These are phyloP conservation scores for Ilex aquifolium DNA, from an alignment of 257 asterid species.

Conservation along the genomic window DNA sequence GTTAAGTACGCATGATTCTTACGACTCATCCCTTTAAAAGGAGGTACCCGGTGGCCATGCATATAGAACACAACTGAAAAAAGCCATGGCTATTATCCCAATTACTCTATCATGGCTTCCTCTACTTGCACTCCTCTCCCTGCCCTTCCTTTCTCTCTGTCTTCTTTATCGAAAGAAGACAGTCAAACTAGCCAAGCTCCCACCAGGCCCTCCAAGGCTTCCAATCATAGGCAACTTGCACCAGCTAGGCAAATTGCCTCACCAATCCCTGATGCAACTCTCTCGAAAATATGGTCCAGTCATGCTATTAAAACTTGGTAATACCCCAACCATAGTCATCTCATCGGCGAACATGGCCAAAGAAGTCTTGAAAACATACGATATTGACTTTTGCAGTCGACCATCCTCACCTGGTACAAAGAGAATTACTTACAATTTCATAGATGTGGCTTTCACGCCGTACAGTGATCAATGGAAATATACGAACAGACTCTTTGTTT, in stretches of 20 bases:
- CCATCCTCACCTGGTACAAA: neutral
- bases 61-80: no score
- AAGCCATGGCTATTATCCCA: no score
- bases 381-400: slow-evolving; percentile 15
- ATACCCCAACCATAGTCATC: slow-evolving; percentile 16
- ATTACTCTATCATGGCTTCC: no score
- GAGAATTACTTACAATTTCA: slow-evolving; percentile 4
- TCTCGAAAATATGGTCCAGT: slow-evolving; percentile 17
- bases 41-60: no score
- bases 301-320: slow-evolving; percentile 21
- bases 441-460: slow-evolving; percentile 9
- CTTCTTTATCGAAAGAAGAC: no score
- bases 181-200: slow-evolving; percentile 3
- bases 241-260: slow-evolving; percentile 18
- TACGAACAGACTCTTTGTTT: slow-evolving; percentile 14
- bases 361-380: slow-evolving; percentile 24
- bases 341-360: slow-evolving; percentile 24
- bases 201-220: slow-evolving; percentile 25
- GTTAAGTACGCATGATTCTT: no score
- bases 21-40: no score
- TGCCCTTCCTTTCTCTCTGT: no score
- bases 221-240: neutral
- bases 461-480: slow-evolving; percentile 23
- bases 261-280: slow-evolving; percentile 11
- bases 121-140: no score